Conservation (phyloP, 2,329 filamentous ascomycete genomes). For the Fusarium camptoceras region DNA sequence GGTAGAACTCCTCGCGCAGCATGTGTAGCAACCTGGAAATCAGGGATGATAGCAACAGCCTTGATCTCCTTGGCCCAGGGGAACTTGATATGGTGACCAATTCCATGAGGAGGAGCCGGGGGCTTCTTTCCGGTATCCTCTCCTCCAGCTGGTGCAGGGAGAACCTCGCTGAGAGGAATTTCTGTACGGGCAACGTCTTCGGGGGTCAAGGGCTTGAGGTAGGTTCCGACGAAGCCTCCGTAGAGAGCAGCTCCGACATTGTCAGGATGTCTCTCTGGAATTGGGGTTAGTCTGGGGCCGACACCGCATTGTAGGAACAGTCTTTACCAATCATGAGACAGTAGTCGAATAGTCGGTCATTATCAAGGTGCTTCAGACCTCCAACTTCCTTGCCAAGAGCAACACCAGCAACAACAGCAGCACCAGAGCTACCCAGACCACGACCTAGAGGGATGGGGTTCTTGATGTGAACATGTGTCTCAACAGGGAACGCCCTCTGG, state of each 20-base stretch:
- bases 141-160: constrained; percentile 90
- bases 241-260: constrained; percentile 96
- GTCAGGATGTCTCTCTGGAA: constrained; percentile 83
- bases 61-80: constrained; percentile 95
- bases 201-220: constrained; percentile 89
- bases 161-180: constrained; percentile 92
- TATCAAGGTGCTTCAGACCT: constrained; percentile 76
- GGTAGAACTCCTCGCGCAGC: constrained; percentile 89
- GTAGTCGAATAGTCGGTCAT: constrained; percentile 90
- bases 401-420: constrained; percentile 96
- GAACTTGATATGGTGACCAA: constrained; percentile 97
- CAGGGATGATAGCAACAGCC: constrained; percentile 93
- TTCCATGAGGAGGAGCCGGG: constrained; percentile 88
- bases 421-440: constrained; percentile 93
- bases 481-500: constrained; percentile 82
- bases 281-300: constrained; percentile 16
- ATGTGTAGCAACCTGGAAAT: constrained; percentile 96
- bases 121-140: constrained; percentile 88
- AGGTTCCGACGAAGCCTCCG: constrained; percentile 96
- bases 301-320: background rate
- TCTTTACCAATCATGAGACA: constrained; percentile 90
- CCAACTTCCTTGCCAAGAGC: constrained; percentile 91
- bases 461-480: constrained; percentile 93
- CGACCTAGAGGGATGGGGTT: constrained; percentile 95
- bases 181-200: constrained; percentile 91